phyloP scores from a whole-genome alignment of 176 grass and related monocot species.

The Lolium perenne region DNA sequence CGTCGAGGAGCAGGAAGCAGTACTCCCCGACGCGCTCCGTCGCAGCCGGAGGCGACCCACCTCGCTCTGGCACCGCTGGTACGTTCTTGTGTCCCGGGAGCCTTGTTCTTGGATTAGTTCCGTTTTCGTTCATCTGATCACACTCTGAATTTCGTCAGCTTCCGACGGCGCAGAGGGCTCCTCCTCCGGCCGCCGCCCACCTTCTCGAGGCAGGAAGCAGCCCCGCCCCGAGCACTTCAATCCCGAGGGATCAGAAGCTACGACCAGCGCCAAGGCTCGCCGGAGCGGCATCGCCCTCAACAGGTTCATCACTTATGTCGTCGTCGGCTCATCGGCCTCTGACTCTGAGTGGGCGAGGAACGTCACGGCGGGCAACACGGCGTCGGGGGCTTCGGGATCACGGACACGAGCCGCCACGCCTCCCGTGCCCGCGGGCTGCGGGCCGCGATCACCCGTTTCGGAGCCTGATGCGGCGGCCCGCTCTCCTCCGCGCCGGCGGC shows the following conservation, averaged over 20 bases:
- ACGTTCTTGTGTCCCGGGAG: neutral
- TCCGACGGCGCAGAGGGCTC: neutral
- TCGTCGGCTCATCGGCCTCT: neutral
- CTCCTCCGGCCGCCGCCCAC: neutral
- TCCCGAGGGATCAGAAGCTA: neutral
- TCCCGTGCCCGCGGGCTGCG: neutral
- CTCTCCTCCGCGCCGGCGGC: neutral
- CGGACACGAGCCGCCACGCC: neutral
- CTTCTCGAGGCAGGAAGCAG: conserved; percentile 39
- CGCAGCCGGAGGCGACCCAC: neutral
- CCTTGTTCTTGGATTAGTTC: neutral
- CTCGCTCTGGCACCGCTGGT: neutral
- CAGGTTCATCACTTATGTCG: neutral
- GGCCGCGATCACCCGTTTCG: neutral
- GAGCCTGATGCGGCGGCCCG: neutral
- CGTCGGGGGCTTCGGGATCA: neutral
- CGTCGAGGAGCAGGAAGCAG: conserved; percentile 41
- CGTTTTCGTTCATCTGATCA: neutral
- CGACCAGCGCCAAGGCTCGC: conserved; percentile 12
- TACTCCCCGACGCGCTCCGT: neutral
- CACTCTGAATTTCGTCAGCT: neutral
- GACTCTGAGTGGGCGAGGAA: conserved; percentile 14
- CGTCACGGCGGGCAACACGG: neutral
- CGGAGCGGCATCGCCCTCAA: conserved; percentile 25
- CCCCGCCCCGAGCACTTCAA: conserved; percentile 26